These are phyloP conservation scores for Bretziella fagacearum DNA, from an alignment of 2,329 filamentous ascomycete species.

Conservation along the genomic window DNA sequence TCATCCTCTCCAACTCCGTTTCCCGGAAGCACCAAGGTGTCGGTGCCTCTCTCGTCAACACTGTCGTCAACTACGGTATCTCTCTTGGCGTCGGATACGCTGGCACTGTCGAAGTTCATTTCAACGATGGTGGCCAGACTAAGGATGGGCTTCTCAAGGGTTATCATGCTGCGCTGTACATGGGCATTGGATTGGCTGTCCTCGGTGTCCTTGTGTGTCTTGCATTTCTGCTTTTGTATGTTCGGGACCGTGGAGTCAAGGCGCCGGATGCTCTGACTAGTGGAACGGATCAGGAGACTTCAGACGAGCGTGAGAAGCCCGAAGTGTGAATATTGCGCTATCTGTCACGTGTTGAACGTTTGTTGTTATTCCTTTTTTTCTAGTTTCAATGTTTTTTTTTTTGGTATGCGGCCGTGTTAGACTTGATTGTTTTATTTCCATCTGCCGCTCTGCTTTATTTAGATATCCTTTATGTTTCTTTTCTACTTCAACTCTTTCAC, in stretches of 20 bases:
- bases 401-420: background rate
- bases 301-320: slow-evolving; percentile 11
- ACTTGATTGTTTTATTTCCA: background rate
- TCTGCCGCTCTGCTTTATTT: too few relatives aligned
- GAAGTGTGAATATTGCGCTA: background rate
- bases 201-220: slow-evolving; percentile 22
- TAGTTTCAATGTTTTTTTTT: background rate
- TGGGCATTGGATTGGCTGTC: slow-evolving; percentile 26
- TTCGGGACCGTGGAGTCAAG: slow-evolving; percentile 5
- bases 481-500: too few relatives aligned
- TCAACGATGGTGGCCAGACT: slow-evolving; percentile 19
- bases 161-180: slow-evolving; percentile 25
- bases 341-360: background rate
- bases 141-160: slow-evolving; percentile 20
- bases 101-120: slow-evolving; percentile 38
- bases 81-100: slow-evolving; percentile 48
- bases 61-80: slow-evolving; percentile 52
- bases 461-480: too few relatives aligned
- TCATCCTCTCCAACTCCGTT: slow-evolving; percentile 40
- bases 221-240: slow-evolving; percentile 10
- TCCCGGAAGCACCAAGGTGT: slow-evolving; percentile 30
- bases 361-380: background rate
- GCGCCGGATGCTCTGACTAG: background rate
- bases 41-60: slow-evolving; percentile 39
- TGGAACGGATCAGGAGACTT: slow-evolving; percentile 2